Evolutionary conservation across 768 basidiomycete genomes (phyloP).

Genomic region (Collybia sordida): DNA sequence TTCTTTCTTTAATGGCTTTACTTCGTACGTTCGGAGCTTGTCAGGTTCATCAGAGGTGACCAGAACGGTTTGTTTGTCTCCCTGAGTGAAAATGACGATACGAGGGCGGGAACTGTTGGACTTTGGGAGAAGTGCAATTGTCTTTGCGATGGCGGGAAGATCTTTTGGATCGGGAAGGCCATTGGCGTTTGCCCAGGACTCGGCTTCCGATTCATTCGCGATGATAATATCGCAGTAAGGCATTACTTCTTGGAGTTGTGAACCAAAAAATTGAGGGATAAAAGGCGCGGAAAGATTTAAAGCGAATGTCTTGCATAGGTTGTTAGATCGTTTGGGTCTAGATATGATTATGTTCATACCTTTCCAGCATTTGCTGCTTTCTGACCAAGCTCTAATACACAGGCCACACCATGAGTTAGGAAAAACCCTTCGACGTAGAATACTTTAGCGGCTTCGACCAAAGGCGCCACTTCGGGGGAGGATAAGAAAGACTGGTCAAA

Average conservation of each 20-base stretch:
- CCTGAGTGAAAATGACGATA: conserved; percentile 89
- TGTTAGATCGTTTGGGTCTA: conserved; percentile 1
- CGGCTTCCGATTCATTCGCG: conserved; percentile 96
- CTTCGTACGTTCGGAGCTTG: conserved; percentile 54
- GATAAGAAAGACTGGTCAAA: conserved; percentile 82
- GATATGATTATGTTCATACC: conserved; percentile 37
- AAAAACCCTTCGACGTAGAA: conserved; percentile 98
- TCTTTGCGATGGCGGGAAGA: conserved; percentile 65
- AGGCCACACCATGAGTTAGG: conserved; percentile 86
- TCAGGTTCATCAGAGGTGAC: conserved; percentile 61
- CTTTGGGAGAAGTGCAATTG: conserved; percentile 77
- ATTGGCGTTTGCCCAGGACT: conserved; percentile 75
- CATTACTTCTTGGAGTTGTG: conserved; percentile 77
- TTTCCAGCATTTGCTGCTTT: conserved; percentile 76
- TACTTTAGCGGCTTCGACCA: conserved; percentile 78
- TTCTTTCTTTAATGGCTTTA: conserved; percentile 53
- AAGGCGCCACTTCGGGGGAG: conserved; percentile 69
- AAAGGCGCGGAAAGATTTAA: conserved; percentile 97
- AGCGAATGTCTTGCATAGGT: conserved; percentile 66
- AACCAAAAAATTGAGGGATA: conserved; percentile 90
- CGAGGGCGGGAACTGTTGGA: conserved; percentile 75
- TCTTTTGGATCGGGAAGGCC: conserved; percentile 67
- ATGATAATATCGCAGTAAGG: conserved; percentile 88
- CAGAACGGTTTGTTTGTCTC: conserved; percentile 74
- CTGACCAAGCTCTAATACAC: conserved; percentile 71